A percentile compares a stretch with the other conserved stretches of the same genome.
Evolutionary conservation across 345 rosid species (phyloP).

Genomic region (Eucalyptus tenuipes): DNA sequence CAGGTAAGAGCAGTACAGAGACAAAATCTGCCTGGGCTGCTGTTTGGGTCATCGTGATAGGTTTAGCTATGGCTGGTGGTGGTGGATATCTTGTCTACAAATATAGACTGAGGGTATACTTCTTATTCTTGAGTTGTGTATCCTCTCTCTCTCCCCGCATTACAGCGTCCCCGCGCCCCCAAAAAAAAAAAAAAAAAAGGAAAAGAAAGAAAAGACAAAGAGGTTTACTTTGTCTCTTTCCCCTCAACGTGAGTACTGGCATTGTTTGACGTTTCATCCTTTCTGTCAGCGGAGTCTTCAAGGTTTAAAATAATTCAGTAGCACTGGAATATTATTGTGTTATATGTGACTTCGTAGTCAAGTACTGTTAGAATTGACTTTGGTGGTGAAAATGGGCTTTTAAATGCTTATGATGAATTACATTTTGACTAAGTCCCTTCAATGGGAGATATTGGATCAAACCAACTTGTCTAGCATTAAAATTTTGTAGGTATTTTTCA

Average conservation of each 20-base stretch:
- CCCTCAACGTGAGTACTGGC: background rate
- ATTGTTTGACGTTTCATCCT: background rate
- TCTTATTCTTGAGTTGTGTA: background rate
- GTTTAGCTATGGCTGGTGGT: slow-evolving; percentile 67
- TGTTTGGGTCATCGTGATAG: slow-evolving; percentile 75
- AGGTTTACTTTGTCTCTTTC: background rate
- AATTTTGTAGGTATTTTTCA: background rate
- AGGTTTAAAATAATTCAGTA: background rate
- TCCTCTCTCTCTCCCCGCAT: background rate
- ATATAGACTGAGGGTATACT: slow-evolving; percentile 3
- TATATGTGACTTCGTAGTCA: background rate
- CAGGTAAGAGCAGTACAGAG: slow-evolving; percentile 69
- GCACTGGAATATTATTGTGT: background rate
- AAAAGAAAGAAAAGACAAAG: background rate
- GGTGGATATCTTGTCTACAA: slow-evolving; percentile 83
- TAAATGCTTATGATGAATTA: background rate
- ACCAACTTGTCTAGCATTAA: background rate
- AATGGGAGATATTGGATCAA: background rate
- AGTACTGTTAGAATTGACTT: background rate
- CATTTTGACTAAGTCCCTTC: background rate
- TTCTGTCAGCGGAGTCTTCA: background rate
- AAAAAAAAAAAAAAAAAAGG: background rate
- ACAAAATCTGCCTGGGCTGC: slow-evolving; percentile 90
- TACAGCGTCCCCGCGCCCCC: background rate
- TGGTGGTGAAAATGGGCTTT: background rate